Base-by-base conservation (phyloP, 2,329 filamentous ascomycete species). In the Colletotrichum sp. region DNA sequence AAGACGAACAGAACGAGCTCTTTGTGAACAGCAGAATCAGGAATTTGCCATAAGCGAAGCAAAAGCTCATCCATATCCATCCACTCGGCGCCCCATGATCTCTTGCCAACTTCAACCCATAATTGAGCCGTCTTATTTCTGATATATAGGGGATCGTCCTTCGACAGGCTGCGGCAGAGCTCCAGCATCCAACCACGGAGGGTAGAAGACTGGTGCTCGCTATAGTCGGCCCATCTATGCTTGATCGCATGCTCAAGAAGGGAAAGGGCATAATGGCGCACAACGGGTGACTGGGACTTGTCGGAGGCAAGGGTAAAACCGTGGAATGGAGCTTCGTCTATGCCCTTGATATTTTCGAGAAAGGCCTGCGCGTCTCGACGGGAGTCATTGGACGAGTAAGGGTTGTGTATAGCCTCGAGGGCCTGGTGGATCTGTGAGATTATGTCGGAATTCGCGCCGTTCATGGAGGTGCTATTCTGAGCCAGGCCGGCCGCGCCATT, bases 61-160 rank as follows among this genome's bases (percentile, higher is more conserved):
- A 99, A 90, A 81, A 94, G 90, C 78, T 92, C 87, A 83, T 99
- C 98, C 96, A 99, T 98, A 82, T 98, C 93, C 88, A 94, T 93
- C 97, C 98, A 99, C 77, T 97, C 94, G 36, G 92, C 89, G n/a
- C 91, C 95, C 97, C 97, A 99, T 82, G 92, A 94, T 80, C 96
- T 91, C 87, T 98, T 98, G 55, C 96, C 96, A 69, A 98, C 89
- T 84, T 98, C 97, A 9, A 96, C 95, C 97, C 97, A 99, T 77
- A 99, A 87, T 85, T 98, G 94, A 32, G 95, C 95, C 39, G 97
- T 93, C 87, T 99, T 99, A 88, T 98, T 98, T 79, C 96, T 91
- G 78, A 98, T 88, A 83, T 96, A 99, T 36, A 90, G 84, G 4
- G 95, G 95, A 82, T 98, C 96, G 25, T 92, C 90, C 61, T 90